Base-by-base conservation (phyloP, 345 rosid species). In the Pseudoturritis turrita region DNA sequence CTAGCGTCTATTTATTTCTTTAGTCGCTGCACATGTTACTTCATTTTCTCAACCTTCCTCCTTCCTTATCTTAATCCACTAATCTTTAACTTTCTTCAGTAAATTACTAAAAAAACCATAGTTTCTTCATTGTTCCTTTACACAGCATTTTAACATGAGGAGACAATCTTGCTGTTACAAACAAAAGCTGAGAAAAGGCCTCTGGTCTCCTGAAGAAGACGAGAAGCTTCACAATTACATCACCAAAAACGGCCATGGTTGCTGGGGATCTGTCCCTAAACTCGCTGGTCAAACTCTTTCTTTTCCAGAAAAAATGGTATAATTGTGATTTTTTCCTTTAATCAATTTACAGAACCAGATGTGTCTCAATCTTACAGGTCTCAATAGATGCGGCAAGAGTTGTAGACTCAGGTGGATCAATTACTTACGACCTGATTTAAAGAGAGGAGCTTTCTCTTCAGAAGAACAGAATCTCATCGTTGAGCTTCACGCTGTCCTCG, bases 121-220 rank as follows among this genome's bases (percentile, higher is more conserved):
- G 19, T 55, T 33, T 28, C 36, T 14, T 6, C 43, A 31, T 50
- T 35, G 47, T 45, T 65, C 22, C 13, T 47, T 55, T 57, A 58
- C 45, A 65, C 36, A 56, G 14, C 78, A 59, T 12, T 73, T 47
- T 22, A 77, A 49, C 78, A 89, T 89, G 96, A 87, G 81, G 18
- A 82, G 86, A 68, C 88, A 87, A 71, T 82, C 91, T 71, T 84
- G 86, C 55, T 87, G 87, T 53, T 79, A 82, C 80, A 86, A 84
- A 80, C 91, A 87, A 87, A 87, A 86, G 78, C 76, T 86, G 14
- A 81, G 91, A 71, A 89, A 89, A 78, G 92, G 96, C 29, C 79
- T 89, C 12, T 87, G 96, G 96, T 89, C 92, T 50, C 96, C 92
- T 12, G 92, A 89, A 67, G 96, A 89, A 86, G 92, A 89, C 57